Conservation (phyloP, 2,329 filamentous ascomycete genomes). For the Cadophora gregata region DNA sequence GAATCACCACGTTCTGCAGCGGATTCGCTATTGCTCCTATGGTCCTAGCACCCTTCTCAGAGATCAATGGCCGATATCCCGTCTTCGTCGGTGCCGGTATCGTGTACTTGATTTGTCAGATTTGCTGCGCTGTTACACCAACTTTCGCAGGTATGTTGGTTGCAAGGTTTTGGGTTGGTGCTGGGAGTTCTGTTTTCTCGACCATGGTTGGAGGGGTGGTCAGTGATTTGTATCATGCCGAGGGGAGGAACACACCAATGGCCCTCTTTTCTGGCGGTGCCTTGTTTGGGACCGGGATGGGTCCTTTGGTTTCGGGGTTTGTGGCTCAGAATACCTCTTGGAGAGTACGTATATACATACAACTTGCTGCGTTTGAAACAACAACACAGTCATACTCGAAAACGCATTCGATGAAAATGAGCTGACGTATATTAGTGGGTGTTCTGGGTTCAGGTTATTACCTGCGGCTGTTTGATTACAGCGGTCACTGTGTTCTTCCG, state of each 20-base stretch:
- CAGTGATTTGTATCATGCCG: conserved; percentile 80
- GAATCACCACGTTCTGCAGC: conserved; percentile 81
- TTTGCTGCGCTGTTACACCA: conserved; percentile 74
- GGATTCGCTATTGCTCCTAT: conserved; percentile 87
- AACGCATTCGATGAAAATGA: neutral
- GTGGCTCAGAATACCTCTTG: conserved; percentile 72
- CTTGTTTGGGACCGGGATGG: conserved; percentile 78
- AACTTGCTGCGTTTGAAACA: neutral
- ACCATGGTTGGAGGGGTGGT: conserved; percentile 94
- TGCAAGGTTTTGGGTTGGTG: conserved; percentile 76
- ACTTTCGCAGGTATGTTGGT: conserved; percentile 76
- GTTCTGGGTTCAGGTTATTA: conserved; percentile 84
- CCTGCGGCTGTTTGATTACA: conserved; percentile 66
- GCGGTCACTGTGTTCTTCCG: conserved; percentile 74
- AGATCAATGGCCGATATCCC: conserved; percentile 85
- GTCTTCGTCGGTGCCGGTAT: conserved; percentile 79
- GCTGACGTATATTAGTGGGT: conserved; percentile 61
- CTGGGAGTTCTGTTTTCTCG: conserved; percentile 79
- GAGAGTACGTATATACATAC: conserved; percentile 53
- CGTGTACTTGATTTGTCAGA: conserved; percentile 73
- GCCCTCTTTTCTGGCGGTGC: conserved; percentile 83
- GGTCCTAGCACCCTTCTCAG: conserved; percentile 85
- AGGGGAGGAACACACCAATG: conserved; percentile 88
- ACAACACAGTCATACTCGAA: neutral
- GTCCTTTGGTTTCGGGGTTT: conserved; percentile 73